Base-by-base conservation (phyloP, 805 yeast species). In the Yarrowia sp. region DNA sequence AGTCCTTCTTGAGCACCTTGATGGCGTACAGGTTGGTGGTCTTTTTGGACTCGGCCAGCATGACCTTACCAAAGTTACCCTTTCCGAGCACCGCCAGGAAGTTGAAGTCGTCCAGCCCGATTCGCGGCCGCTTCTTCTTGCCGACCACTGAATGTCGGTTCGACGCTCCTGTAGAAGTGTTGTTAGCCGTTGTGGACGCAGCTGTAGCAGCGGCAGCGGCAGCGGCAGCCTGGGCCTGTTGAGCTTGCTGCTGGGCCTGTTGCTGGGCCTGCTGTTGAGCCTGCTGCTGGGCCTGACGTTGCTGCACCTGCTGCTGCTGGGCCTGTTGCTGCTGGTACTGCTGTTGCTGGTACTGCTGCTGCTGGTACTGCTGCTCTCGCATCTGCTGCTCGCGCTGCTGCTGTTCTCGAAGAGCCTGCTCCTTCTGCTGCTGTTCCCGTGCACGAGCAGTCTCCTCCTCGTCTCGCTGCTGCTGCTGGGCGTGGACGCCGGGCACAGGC, bases 61-160 rank as follows among this genome's bases (percentile, higher is more conserved):
- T 91, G 68, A 95, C 99, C 76, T 95, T 95, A 79, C 99, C 99
- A 77, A 95, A 95, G 77, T 95, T 95, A 80, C 99, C 99, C 77
- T 93, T 95, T 73, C 99, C 99, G 69, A 95, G 83, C 10, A 95
- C 99, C 10, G 98, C 96, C 72, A 95, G 79, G 75, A 95, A 90
- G 72, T 91, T 89, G 83, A 95, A 95, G 78, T 95, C 98, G 77
- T 95, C 98, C 68, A 95, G 83, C 0, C 99, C 98, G 68, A 93
- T 76, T 74, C 80, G 78, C 24, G 72, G 72, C 19, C 70, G 68
- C 49, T 52, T 49, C 40, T 64, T 64, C 40, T 64, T 64, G 43
- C 46, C 39, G 19, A 30, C 50, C 9, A 52, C 36, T 2, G 58
- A 52, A 2, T 12, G 36, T 10, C 60, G 67, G 24, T 49, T 39